Percentiles rank a stretch among this genome's conserved stretches.
Conservation (phyloP, 1,284 basidiomycete genomes). For the Leucoagaricus sp. region DNA sequence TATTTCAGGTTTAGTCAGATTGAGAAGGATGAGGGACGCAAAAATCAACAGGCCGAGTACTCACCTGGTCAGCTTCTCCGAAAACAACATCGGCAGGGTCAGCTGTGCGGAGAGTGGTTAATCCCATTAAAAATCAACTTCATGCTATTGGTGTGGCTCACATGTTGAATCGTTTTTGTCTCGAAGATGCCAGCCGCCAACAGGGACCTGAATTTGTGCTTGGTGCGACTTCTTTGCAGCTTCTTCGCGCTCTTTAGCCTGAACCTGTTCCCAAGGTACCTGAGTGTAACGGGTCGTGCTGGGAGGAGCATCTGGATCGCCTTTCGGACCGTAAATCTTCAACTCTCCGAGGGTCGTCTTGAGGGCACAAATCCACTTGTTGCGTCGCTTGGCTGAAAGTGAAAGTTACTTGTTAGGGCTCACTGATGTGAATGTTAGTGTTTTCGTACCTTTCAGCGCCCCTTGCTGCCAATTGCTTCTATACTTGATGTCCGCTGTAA, state of each 20-base stretch:
- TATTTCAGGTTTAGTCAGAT: conserved; percentile 15
- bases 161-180: conserved; percentile 53
- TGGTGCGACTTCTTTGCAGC: conserved; percentile 21
- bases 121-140: not conserved
- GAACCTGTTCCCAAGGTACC: conserved; percentile 70
- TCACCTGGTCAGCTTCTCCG: conserved; percentile 49
- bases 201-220: conserved; percentile 26
- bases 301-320: conserved; percentile 60
- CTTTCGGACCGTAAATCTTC: conserved; percentile 76
- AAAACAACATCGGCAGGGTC: conserved; percentile 55
- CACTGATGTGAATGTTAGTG: not conserved
- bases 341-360: conserved; percentile 73
- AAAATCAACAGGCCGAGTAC: conserved; percentile 13
- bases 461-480: conserved; percentile 89
- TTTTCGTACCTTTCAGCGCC: conserved; percentile 61
- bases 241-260: conserved; percentile 41
- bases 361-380: conserved; percentile 91
- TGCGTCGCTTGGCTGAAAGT: conserved; percentile 69
- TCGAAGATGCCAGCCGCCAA: conserved; percentile 49
- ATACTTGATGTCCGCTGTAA: conserved; percentile 87
- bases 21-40: not conserved
- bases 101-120: conserved; percentile 31
- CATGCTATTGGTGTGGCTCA: conserved; percentile 33
- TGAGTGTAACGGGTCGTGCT: conserved; percentile 63
- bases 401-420: conserved; percentile 2